phyloP scores from a whole-genome alignment of 306 rosid species.

The Lagenaria siceraria region DNA sequence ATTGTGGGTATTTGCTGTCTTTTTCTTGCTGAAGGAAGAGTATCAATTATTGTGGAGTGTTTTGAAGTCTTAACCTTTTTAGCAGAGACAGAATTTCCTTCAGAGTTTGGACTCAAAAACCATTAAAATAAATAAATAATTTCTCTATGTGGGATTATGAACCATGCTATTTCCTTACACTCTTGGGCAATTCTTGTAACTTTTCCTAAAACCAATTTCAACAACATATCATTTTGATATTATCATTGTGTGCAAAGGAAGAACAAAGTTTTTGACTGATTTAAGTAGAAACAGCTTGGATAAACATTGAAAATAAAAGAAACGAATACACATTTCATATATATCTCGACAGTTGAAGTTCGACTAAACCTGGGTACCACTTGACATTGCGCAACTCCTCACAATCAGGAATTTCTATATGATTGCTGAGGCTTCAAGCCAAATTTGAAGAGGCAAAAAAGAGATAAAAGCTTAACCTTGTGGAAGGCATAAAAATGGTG shows the following conservation, averaged over 20 bases:
- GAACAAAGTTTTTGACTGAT: neutral
- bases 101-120: neutral
- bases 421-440: neutral
- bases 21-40: neutral
- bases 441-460: neutral
- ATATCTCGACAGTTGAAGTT: neutral
- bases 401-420: neutral
- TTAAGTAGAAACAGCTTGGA: neutral
- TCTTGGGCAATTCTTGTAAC: neutral
- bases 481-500: neutral
- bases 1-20: neutral
- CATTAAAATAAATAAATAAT: neutral
- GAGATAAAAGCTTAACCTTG: neutral
- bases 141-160: neutral
- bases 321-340: neutral
- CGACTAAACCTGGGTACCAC: neutral
- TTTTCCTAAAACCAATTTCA: neutral
- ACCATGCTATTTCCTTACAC: neutral
- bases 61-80: neutral
- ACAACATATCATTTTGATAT: neutral
- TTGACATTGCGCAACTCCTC: neutral
- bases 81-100: neutral
- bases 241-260: neutral
- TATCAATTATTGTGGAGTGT: neutral
- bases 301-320: neutral